Evolutionary conservation across 1,139 yeast genomes (phyloP).

Genomic region (Pneumocystis jirovecii): DNA sequence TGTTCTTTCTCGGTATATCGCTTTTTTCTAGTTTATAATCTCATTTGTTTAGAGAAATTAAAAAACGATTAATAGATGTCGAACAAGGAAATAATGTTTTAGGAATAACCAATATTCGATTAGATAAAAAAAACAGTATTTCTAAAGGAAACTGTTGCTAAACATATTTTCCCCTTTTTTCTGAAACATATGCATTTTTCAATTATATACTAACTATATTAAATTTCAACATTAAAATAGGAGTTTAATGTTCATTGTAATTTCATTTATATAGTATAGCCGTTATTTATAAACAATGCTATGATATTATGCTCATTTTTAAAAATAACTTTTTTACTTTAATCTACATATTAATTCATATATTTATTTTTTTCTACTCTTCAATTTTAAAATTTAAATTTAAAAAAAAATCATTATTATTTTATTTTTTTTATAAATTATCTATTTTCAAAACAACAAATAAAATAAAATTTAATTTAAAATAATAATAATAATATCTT

Average conservation of each 20-base stretch:
- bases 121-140: background rate
- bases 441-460: background rate
- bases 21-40: background rate
- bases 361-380: background rate
- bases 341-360: background rate
- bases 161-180: background rate
- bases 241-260: background rate
- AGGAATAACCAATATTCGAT: background rate
- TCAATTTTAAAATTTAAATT: background rate
- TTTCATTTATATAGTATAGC: background rate
- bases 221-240: background rate
- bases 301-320: background rate
- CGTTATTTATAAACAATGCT: background rate
- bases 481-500: background rate
- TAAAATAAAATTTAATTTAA: background rate
- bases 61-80: background rate
- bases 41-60: background rate
- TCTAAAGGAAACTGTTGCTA: background rate
- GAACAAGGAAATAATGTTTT: background rate
- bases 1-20: constrained; percentile 51
- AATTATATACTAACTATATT: background rate
- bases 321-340: background rate
- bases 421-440: background rate
- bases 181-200: background rate
- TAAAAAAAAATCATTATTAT: background rate